Evolutionary conservation across 257 asterid genomes (phyloP).

Genomic region (Rehmannia glutinosa): DNA sequence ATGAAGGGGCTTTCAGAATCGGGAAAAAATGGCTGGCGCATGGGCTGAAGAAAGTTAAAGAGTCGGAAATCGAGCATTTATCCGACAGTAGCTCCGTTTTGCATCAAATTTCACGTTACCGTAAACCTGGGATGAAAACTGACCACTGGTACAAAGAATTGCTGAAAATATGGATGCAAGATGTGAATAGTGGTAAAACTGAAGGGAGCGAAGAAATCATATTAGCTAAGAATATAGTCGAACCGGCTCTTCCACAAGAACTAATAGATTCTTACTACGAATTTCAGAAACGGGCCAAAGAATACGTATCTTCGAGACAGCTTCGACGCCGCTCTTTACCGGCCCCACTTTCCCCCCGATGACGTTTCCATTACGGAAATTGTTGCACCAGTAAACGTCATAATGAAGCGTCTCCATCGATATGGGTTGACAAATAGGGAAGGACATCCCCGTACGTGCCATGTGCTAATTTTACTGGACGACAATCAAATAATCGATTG

Average conservation of each 20-base stretch:
- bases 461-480: constrained; percentile 58
- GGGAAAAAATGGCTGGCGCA: constrained; percentile 88
- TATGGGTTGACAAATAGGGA: constrained; percentile 66
- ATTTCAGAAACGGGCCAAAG: constrained; percentile 62
- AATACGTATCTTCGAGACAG: constrained; percentile 70
- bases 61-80: constrained; percentile 81
- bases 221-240: constrained; percentile 53
- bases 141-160: constrained; percentile 88
- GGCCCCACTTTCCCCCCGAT: constrained; percentile 28
- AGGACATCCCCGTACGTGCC: constrained; percentile 62
- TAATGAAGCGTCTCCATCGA: constrained; percentile 62
- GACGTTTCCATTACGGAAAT: constrained; percentile 37
- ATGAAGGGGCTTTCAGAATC: constrained; percentile 59
- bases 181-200: constrained; percentile 29
- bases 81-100: constrained; percentile 52
- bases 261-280: constrained; percentile 60
- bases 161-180: constrained; percentile 80
- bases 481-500: constrained; percentile 68
- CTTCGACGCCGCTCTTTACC: constrained; percentile 73
- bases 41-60: constrained; percentile 90
- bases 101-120: constrained; percentile 50
- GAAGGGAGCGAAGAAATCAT: constrained; percentile 44
- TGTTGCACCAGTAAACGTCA: constrained; percentile 51
- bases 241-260: constrained; percentile 84
- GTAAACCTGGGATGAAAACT: constrained; percentile 86